Conservation (phyloP, 2,329 filamentous ascomycete genomes). For the Fusarium sp. region DNA sequence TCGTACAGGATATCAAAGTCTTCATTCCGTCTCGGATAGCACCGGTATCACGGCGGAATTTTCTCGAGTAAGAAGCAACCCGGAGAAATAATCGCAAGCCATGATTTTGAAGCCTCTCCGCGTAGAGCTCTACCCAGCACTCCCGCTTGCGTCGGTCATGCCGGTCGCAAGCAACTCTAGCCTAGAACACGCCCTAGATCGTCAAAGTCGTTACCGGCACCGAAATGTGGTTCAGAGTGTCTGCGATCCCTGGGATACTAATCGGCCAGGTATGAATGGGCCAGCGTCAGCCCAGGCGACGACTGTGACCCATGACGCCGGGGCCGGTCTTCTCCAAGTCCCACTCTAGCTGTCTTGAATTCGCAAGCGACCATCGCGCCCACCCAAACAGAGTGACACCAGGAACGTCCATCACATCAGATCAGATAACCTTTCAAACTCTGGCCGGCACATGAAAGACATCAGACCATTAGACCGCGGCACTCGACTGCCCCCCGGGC, state of each 20-base stretch:
- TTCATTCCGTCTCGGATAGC: not conserved
- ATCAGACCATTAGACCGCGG: constrained; percentile 22
- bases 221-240: not conserved
- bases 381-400: not conserved
- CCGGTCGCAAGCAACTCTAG: not conserved
- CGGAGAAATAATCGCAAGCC: not conserved
- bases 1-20: not conserved
- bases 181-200: not conserved
- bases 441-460: constrained; percentile 29
- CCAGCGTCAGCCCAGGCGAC: constrained; percentile 18
- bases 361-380: not conserved
- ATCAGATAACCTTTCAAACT: constrained; percentile 11
- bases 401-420: constrained; percentile 3
- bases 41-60: not conserved
- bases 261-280: constrained; percentile 4
- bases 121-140: not conserved
- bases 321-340: constrained; percentile 10
- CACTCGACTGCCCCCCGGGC: constrained; percentile 11
- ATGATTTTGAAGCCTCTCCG: not conserved
- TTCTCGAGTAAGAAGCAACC: not conserved
- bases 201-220: not conserved
- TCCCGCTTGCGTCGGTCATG: not conserved
- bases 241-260: not conserved
- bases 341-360: constrained; percentile 16
- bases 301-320: constrained; percentile 32